These are phyloP conservation scores for Aspergillus flavus DNA, from an alignment of 2,329 filamentous ascomycete species.

Conservation along the genomic window DNA sequence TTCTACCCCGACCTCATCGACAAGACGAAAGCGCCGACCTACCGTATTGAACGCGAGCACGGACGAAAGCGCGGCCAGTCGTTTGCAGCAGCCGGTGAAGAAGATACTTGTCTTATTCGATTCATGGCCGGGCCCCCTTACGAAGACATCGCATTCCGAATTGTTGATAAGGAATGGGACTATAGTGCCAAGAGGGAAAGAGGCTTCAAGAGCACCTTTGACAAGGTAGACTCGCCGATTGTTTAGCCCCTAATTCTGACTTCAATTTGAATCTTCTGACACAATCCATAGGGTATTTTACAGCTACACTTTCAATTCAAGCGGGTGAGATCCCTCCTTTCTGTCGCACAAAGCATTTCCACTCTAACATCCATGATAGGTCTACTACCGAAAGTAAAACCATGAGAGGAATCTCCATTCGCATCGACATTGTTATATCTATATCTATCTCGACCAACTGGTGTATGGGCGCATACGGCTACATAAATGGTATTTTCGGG, in stretches of 20 bases:
- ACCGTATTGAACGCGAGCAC: conserved; percentile 91
- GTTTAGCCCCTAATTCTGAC: not conserved
- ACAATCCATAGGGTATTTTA: conserved; percentile 71
- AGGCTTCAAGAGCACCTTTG: conserved; percentile 94
- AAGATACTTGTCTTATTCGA: conserved; percentile 94
- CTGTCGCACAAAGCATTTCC: conserved; percentile 2
- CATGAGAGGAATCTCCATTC: not conserved
- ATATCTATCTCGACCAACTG: not conserved
- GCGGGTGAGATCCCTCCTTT: conserved; percentile 64
- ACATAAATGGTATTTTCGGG: not conserved
- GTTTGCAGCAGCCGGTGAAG: conserved; percentile 88
- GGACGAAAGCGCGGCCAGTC: conserved; percentile 88
- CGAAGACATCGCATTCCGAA: conserved; percentile 94
- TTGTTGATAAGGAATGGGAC: conserved; percentile 98
- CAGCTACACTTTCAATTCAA: conserved; percentile 99
- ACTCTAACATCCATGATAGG: conserved; percentile 29
- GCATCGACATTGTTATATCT: not conserved
- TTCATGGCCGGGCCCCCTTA: conserved; percentile 96
- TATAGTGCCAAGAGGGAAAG: conserved; percentile 94
- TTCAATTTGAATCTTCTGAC: not conserved
- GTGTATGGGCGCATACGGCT: not conserved
- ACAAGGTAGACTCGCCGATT: conserved; percentile 69
- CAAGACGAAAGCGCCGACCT: conserved; percentile 91
- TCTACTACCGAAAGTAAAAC: conserved; percentile 53
- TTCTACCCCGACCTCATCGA: conserved; percentile 98